Conservation (phyloP, 306 rosid species). For the Sicyos edulis region DNA sequence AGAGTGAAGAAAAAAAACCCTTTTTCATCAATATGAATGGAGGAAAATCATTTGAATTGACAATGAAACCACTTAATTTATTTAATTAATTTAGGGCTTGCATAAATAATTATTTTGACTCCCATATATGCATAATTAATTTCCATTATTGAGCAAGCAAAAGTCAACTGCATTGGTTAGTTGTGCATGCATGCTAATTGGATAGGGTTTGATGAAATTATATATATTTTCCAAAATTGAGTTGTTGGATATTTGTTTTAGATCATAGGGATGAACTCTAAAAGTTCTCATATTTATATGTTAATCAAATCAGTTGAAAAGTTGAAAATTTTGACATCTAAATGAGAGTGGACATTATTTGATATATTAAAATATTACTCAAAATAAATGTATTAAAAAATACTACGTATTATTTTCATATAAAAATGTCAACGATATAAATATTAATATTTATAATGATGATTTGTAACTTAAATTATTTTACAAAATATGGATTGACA, state of each 20-base stretch:
- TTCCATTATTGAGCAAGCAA: slow-evolving; percentile 15
- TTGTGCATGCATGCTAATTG: slow-evolving; percentile 20
- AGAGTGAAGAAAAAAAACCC: neutral
- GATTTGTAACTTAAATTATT: neutral
- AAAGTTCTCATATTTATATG: neutral
- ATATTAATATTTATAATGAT: neutral
- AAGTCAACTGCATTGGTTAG: slow-evolving; percentile 12
- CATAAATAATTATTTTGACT: slow-evolving; percentile 3
- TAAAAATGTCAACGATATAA: too few species aligned
- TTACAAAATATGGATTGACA: neutral
- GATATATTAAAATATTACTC: too few species aligned
- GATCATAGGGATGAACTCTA: neutral
- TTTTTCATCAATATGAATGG: neutral
- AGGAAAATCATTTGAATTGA: neutral
- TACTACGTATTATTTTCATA: too few species aligned
- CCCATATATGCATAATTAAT: neutral
- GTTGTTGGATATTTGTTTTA: slow-evolving; percentile 2
- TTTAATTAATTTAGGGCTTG: neutral
- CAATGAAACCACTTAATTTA: neutral
- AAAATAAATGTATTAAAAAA: too few species aligned
- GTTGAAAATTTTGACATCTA: neutral
- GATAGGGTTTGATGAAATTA: slow-evolving; percentile 10
- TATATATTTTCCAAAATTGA: neutral
- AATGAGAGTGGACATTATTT: neutral
- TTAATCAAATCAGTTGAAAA: neutral